Conservation (phyloP, 148 eudicot genomes). For the Pouteria glomerata region DNA sequence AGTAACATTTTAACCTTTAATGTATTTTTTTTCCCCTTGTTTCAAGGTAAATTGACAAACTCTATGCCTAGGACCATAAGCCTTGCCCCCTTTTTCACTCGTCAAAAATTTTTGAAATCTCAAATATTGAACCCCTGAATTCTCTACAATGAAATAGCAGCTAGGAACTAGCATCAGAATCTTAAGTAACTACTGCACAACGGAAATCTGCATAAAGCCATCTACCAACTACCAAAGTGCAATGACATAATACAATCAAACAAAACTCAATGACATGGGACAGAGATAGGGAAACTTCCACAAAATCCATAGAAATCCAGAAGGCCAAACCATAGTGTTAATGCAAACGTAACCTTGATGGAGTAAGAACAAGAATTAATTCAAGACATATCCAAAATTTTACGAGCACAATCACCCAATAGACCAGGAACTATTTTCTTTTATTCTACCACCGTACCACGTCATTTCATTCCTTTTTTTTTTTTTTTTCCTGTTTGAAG, state of each 20-base stretch:
- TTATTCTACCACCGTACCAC: no score
- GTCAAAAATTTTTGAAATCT: not conserved
- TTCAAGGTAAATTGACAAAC: not conserved
- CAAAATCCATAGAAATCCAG: not conserved
- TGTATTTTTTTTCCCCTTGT: not conserved
- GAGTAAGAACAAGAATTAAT: not conserved
- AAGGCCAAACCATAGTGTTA: no score
- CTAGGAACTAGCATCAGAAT: no score
- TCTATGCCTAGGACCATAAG: not conserved
- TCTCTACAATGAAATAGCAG: not conserved
- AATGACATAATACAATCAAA: not conserved
- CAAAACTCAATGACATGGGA: not conserved
- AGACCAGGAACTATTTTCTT: not conserved
- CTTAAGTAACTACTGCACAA: no score
- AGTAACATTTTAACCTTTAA: no score
- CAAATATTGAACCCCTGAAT: not conserved
- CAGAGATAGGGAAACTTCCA: not conserved
- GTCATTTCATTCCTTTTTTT: no score
- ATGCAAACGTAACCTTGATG: not conserved
- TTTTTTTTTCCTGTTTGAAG: no score
- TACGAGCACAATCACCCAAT: not conserved
- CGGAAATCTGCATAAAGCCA: no score
- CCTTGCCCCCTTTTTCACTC: not conserved
- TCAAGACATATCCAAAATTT: not conserved
- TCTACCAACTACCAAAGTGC: not conserved